Conservation (phyloP, 2,329 filamentous ascomycete genomes). For the Colletotrichum scovillei region DNA sequence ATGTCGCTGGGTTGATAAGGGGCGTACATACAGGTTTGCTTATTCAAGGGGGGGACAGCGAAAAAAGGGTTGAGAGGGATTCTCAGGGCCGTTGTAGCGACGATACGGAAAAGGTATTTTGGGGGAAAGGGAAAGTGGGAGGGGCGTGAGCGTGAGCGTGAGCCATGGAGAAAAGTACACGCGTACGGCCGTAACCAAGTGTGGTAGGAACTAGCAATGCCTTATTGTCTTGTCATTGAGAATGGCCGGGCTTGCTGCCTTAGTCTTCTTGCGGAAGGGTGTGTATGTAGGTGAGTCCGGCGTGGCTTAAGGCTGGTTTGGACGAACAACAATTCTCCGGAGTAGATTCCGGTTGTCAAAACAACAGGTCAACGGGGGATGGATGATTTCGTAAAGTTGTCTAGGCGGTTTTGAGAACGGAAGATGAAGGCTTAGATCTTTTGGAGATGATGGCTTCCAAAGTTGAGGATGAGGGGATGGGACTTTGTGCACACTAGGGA, state of each 20-base stretch:
- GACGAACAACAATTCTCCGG: background rate
- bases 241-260: background rate
- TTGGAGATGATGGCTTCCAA: background rate
- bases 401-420: background rate
- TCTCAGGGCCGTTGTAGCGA: background rate
- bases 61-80: background rate
- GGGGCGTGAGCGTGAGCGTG: background rate
- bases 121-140: background rate
- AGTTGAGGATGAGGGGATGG: background rate
- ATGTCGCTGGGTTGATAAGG: background rate
- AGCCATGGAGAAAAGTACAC: background rate
- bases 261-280: background rate
- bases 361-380: background rate
- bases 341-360: background rate
- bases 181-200: background rate
- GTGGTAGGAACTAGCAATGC: background rate
- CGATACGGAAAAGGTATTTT: no score
- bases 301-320: background rate
- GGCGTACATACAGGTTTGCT: background rate
- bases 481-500: background rate
- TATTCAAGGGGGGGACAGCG: background rate
- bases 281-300: background rate
- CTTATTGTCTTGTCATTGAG: background rate
- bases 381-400: background rate
- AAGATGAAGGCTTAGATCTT: background rate